Conservation (phyloP, 768 basidiomycete genomes). For the Tephrocybe sp. region DNA sequence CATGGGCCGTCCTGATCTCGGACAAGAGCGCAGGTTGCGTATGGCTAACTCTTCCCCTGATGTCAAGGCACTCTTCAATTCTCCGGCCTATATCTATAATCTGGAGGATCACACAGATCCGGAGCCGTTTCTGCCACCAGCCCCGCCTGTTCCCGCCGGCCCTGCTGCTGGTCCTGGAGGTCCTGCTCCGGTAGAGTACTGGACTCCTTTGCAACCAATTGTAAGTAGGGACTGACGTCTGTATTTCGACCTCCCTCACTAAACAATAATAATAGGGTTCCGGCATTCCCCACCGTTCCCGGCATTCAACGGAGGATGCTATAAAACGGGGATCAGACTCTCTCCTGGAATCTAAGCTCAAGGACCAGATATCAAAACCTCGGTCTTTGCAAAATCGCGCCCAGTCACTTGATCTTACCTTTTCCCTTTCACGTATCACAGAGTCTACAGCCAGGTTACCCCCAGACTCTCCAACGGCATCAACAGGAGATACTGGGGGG, state of each 20-base stretch:
- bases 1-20: constrained; percentile 68
- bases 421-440: constrained; percentile 78
- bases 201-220: constrained; percentile 75
- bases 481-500: constrained; percentile 69
- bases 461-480: constrained; percentile 78
- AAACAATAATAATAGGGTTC: constrained; percentile 45
- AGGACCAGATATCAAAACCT: constrained; percentile 73
- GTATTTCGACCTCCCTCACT: constrained; percentile 13
- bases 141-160: constrained; percentile 30
- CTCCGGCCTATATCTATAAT: constrained; percentile 79
- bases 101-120: constrained; percentile 69
- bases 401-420: constrained; percentile 85
- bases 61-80: constrained; percentile 92
- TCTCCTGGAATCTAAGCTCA: constrained; percentile 77
- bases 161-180: too few relatives aligned
- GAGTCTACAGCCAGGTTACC: constrained; percentile 60
- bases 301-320: constrained; percentile 66
- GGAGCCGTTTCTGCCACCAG: constrained; percentile 52
- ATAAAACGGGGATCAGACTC: constrained; percentile 84
- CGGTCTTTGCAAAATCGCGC: constrained; percentile 84
- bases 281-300: constrained; percentile 63
- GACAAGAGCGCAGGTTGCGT: constrained; percentile 71
- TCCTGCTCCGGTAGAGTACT: constrained; percentile 60
- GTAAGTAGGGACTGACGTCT: constrained; percentile 38
- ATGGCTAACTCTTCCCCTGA: constrained; percentile 90